Evolutionary conservation across 371 early-diverging fungal species (phyloP).

Genomic region (Scutellospora calospora): DNA sequence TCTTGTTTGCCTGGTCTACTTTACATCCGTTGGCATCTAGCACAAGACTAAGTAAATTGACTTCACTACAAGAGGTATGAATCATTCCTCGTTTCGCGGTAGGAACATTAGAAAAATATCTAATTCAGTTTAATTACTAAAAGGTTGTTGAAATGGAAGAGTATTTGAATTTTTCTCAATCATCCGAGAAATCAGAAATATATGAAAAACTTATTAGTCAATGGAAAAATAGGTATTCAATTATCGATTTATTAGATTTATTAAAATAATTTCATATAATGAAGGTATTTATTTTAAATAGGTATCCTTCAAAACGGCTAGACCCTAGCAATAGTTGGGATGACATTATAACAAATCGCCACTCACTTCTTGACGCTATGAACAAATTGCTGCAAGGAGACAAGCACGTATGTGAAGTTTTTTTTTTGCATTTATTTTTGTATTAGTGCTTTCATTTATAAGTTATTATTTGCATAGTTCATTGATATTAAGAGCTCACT

Average conservation of each 20-base stretch:
- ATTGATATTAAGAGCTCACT: background rate
- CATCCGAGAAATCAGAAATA: background rate
- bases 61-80: constrained; percentile 9
- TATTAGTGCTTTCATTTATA: background rate
- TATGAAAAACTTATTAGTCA: background rate
- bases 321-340: constrained; percentile 27
- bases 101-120: too few species aligned
- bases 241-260: too few species aligned
- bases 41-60: constrained; percentile 6
- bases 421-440: too few species aligned
- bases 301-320: constrained; percentile 23
- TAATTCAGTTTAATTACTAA: background rate
- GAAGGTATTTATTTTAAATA: background rate
- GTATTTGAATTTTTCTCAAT: constrained; percentile 4
- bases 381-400: background rate
- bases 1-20: constrained; percentile 25
- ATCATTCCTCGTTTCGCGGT: too few species aligned
- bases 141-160: constrained; percentile 26
- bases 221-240: constrained; percentile 10
- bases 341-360: constrained; percentile 21
- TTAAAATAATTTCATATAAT: too few species aligned
- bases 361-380: background rate
- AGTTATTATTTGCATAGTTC: background rate
- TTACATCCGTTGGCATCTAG: constrained; percentile 15
- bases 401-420: background rate